Conservation (phyloP, 2,329 filamentous ascomycete species). For the Escovopsis sp. region DNA sequence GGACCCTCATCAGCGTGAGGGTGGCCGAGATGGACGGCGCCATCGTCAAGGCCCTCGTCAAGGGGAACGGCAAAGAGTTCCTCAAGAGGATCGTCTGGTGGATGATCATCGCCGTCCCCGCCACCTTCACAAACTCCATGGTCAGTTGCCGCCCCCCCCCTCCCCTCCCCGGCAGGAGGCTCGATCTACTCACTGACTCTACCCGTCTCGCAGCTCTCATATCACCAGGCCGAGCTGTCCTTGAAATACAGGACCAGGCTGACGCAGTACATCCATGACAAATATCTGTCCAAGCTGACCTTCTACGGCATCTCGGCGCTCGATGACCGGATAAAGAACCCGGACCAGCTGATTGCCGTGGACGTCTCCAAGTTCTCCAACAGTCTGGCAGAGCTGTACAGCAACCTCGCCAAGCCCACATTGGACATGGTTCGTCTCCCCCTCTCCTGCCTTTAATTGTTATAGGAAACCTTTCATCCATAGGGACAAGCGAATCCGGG, state of each 20-base stretch:
- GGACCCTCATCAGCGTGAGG: slow-evolving; percentile 87
- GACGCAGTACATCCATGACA: slow-evolving; percentile 89
- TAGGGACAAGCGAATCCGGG: neutral
- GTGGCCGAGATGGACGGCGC: slow-evolving; percentile 92
- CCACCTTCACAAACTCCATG: slow-evolving; percentile 98
- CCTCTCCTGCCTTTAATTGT: too few relatives aligned
- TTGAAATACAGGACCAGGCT: slow-evolving; percentile 84
- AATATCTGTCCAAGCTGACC: slow-evolving; percentile 92
- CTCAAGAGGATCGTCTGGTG: slow-evolving; percentile 83
- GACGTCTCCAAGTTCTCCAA: slow-evolving; percentile 96
- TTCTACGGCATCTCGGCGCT: slow-evolving; percentile 93
- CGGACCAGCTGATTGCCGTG: slow-evolving; percentile 91
- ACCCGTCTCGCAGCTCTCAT: slow-evolving; percentile 52
- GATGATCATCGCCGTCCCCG: slow-evolving; percentile 94
- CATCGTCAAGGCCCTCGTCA: slow-evolving; percentile 81
- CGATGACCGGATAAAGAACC: slow-evolving; percentile 96
- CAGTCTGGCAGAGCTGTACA: slow-evolving; percentile 86
- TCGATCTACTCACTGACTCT: neutral
- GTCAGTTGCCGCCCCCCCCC: slow-evolving; percentile 31
- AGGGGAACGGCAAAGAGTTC: slow-evolving; percentile 84
- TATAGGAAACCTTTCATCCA: neutral
- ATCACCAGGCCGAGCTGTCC: slow-evolving; percentile 90
- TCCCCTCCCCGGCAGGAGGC: neutral
- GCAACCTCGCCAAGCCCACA: slow-evolving; percentile 86
- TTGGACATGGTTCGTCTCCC: slow-evolving; percentile 59